Conservation (phyloP, 352 stramenopile genomes). For the Aphanomyces astaci region DNA sequence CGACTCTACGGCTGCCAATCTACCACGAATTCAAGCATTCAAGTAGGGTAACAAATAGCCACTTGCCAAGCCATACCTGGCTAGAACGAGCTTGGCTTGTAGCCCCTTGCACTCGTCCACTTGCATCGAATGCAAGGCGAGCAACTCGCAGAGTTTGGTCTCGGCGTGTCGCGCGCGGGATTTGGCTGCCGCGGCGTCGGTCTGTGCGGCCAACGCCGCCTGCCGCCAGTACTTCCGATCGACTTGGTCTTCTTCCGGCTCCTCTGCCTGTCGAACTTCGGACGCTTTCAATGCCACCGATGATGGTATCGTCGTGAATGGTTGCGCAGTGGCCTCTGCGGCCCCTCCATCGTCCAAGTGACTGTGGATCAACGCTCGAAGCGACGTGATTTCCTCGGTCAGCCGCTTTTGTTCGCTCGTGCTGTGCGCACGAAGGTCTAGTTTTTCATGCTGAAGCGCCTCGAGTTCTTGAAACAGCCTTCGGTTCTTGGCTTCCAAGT, state of each 20-base stretch:
- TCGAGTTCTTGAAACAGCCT: constrained; percentile 57
- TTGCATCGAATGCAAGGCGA: constrained; percentile 68
- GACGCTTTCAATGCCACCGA: not conserved
- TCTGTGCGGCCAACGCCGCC: not conserved
- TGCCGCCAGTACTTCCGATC: constrained; percentile 12
- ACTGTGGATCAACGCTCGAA: not conserved
- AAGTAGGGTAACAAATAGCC: too few relatives aligned
- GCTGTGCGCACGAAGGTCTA: constrained; percentile 39
- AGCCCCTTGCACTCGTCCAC: constrained; percentile 58
- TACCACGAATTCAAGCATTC: constrained; percentile 4
- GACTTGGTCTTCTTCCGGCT: not conserved
- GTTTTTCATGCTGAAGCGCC: constrained; percentile 50
- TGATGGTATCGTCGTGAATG: too few relatives aligned
- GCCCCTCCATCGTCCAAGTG: not conserved
- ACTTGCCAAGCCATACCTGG: constrained; percentile 25
- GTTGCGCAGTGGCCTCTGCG: not conserved
- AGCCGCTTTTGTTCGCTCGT: constrained; percentile 5
- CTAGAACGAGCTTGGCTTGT: constrained; percentile 33
- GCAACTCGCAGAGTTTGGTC: constrained; percentile 44
- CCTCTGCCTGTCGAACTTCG: not conserved
- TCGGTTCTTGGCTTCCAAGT: constrained; percentile 59
- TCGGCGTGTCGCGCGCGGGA: not conserved
- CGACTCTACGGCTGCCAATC: constrained; percentile 31
- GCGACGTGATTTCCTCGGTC: not conserved
- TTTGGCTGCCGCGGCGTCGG: not conserved